A percentile compares a stretch with the other conserved stretches of the same genome.
phyloP scores from a whole-genome alignment of 768 basidiomycete species.

The Serendipita vermifera region DNA sequence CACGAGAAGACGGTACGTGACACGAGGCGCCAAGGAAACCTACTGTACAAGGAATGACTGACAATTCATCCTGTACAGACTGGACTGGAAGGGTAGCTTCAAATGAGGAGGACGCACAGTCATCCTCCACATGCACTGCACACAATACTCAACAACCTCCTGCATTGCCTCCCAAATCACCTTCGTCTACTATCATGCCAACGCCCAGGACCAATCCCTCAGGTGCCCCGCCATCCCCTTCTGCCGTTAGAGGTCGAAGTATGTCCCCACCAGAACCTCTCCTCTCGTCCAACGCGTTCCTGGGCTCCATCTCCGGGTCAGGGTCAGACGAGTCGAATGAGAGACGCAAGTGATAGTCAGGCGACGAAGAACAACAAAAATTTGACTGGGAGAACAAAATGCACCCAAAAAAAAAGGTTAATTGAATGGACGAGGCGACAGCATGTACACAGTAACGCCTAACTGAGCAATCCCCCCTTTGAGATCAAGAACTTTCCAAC shows the following conservation, averaged over 20 bases:
- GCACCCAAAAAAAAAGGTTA: no score
- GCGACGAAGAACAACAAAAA: no score
- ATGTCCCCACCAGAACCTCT: conserved; percentile 5
- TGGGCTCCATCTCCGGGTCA: neutral
- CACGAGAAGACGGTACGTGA: neutral
- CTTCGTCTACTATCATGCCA: neutral
- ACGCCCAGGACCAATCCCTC: neutral
- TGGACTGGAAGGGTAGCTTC: neutral
- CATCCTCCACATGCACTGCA: neutral
- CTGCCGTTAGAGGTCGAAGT: neutral
- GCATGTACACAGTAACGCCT: no score
- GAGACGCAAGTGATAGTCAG: no score
- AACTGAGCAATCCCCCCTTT: no score
- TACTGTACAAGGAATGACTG: neutral
- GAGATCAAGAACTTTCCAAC: no score
- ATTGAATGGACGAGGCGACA: no score
- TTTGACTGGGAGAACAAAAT: no score
- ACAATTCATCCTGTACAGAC: neutral
- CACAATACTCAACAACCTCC: neutral
- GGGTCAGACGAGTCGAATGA: no score
- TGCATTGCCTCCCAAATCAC: neutral
- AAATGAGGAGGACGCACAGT: neutral
- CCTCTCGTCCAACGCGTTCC: neutral
- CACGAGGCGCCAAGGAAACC: neutral
- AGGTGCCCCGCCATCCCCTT: neutral